Evolutionary conservation across 1,139 yeast species (phyloP).

Genomic region (Blastobotrys indianensis): DNA sequence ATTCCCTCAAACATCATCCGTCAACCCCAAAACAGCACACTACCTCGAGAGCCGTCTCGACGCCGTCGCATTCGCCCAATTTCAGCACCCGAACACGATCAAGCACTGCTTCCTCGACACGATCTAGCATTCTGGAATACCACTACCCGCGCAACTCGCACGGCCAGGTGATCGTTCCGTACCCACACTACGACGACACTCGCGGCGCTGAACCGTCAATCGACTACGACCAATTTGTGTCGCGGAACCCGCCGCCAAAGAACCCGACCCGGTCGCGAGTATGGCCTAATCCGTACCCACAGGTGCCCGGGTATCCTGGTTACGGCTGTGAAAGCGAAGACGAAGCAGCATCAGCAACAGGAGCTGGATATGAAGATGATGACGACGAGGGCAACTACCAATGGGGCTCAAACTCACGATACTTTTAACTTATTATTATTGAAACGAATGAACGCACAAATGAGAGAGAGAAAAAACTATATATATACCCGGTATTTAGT

Average conservation of each 20-base stretch:
- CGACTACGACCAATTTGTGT: not conserved
- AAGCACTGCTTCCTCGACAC: not conserved
- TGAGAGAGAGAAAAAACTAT: no score
- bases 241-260: conserved; percentile 8
- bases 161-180: conserved; percentile 7
- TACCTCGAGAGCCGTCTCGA: no score
- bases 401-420: no score
- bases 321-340: conserved; percentile 4
- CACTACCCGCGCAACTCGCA: conserved; percentile 1
- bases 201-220: conserved; percentile 3
- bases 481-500: no score
- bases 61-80: no score
- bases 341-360: no score
- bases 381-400: not conserved
- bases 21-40: no score
- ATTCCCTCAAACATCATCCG: no score
- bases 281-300: conserved; percentile 7
- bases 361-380: not conserved
- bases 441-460: no score
- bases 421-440: no score
- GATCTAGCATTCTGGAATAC: conserved; percentile 3
- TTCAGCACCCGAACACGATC: not conserved
- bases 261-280: not conserved
- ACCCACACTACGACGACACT: conserved; percentile 2
- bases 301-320: conserved; percentile 9